Base-by-base conservation (phyloP, 2,329 filamentous ascomycete species). In the Sporothrix protearum region DNA sequence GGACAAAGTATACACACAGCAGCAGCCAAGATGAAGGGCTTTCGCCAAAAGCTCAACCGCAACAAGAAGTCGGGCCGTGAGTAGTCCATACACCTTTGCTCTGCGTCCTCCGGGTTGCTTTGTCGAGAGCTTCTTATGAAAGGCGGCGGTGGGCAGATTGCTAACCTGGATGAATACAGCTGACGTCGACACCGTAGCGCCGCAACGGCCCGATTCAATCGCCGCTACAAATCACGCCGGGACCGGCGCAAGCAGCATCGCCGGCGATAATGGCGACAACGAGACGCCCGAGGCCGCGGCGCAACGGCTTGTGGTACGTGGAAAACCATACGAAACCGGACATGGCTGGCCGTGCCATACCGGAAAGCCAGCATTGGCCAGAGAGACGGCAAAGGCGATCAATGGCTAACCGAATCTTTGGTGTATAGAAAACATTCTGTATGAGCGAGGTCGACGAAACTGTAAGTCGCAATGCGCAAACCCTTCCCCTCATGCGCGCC, bases 201-300 rank as follows among this genome's bases (percentile, higher is more conserved):
- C 39, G 25, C 47, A 49, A 45, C 30, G 47, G 16, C n/a, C 47
- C 16, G 51, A 59, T 19, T 63, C 61, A 10, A 19, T 36, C 14
- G 45, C 36, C 36, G 33, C 28, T 22, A 42, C 49, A 3, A 16
- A 22, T 42, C 51, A 36, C 6, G 22, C 45, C 1, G 45, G 45
- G 28, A 67, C 19, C n/a, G 45, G 64, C 45, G 64, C 64, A 22
- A 22, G n/a, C 25, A 74, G 57, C 25, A 7, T 28, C 16, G 30
- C 57, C 9, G 71, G 25, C 9, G 69, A 53, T 8, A 33, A 53
- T 22, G 28, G 55, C 10, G 69, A 14, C 39, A 59, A 70, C 39
- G 74, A 74, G 70, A 68, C 74, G 8, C 71, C 72, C 36, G 74
- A 73, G 53, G 72, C 51, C 0, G 45, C 61, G 57, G 74, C 73